phyloP scores from a whole-genome alignment of 306 rosid species.

The Inga leiocalycina region DNA sequence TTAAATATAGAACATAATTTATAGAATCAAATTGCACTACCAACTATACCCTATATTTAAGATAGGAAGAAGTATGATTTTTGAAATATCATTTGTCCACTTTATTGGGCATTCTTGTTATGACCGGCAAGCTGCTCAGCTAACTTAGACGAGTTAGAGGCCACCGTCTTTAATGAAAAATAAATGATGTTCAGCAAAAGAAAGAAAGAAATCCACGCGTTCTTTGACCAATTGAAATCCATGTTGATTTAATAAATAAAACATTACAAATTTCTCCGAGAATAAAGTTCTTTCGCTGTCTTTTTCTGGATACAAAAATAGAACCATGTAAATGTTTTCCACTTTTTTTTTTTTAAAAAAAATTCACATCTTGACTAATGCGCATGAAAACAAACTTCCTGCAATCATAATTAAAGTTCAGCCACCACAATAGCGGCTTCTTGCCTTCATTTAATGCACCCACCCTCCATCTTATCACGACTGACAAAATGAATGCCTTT shows the following conservation, averaged over 20 bases:
- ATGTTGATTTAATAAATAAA: conserved; percentile 3
- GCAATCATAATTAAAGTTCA: background rate
- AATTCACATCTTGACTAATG: background rate
- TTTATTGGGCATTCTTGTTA: conserved; percentile 12
- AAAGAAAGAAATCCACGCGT: background rate
- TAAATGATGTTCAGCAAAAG: background rate
- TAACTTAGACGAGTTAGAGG: background rate
- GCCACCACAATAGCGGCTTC: background rate
- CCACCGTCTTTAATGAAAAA: conserved; percentile 1
- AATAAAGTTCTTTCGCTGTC: background rate
- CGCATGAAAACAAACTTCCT: background rate
- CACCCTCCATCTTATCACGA: background rate
- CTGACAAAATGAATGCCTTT: background rate
- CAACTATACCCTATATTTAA: too few species aligned
- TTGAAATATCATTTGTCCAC: background rate
- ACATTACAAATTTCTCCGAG: background rate
- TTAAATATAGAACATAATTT: too few species aligned
- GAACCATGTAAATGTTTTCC: background rate
- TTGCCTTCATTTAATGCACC: background rate
- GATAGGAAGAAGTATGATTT: too few species aligned
- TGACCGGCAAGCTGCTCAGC: background rate
- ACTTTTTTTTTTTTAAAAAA: too few species aligned
- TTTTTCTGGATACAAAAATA: background rate
- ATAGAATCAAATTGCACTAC: too few species aligned
- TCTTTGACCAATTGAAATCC: conserved; percentile 1